Evolutionary conservation across 805 yeast species (phyloP).

Genomic region (Gaillardinia entomophila): DNA sequence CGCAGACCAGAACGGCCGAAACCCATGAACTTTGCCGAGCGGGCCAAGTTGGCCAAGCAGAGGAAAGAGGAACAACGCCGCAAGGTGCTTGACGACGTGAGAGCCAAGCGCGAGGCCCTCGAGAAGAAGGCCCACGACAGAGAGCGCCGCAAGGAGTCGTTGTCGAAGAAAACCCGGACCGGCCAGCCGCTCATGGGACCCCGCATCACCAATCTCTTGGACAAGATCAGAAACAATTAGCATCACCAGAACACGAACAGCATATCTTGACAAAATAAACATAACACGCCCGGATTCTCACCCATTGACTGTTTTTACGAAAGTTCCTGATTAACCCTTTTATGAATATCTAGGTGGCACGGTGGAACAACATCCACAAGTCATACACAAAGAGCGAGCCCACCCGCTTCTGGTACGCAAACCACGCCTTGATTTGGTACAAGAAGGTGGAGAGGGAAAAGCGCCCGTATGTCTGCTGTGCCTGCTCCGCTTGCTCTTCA

Average conservation of each 20-base stretch:
- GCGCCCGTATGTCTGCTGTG: conserved; percentile 10
- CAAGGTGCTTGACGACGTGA: conserved; percentile 34
- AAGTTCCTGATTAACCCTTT: not conserved
- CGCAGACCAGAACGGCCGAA: conserved; percentile 26
- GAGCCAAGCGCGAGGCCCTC: conserved; percentile 27
- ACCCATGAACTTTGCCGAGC: conserved; percentile 39
- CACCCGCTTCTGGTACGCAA: conserved; percentile 23
- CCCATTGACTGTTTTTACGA: too few species aligned
- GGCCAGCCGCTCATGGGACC: conserved; percentile 96
- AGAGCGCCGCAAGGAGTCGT: conserved; percentile 35
- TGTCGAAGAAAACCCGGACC: conserved; percentile 48
- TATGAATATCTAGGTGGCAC: too few species aligned
- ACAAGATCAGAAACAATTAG: conserved; percentile 47
- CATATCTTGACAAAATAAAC: too few species aligned
- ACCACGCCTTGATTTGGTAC: conserved; percentile 22
- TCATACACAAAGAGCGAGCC: conserved; percentile 31
- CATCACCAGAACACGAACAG: not conserved
- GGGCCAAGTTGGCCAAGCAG: conserved; percentile 40
- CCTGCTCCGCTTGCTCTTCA: conserved; percentile 51
- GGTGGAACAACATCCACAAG: conserved; percentile 21
- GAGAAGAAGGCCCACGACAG: conserved; percentile 34
- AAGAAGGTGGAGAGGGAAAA: conserved; percentile 15
- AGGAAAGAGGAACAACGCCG: conserved; percentile 39
- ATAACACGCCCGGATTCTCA: too few species aligned
- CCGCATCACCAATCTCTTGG: conserved; percentile 69